Base-by-base conservation (phyloP, 352 stramenopile species). In the Paralagenidium karlingii region DNA sequence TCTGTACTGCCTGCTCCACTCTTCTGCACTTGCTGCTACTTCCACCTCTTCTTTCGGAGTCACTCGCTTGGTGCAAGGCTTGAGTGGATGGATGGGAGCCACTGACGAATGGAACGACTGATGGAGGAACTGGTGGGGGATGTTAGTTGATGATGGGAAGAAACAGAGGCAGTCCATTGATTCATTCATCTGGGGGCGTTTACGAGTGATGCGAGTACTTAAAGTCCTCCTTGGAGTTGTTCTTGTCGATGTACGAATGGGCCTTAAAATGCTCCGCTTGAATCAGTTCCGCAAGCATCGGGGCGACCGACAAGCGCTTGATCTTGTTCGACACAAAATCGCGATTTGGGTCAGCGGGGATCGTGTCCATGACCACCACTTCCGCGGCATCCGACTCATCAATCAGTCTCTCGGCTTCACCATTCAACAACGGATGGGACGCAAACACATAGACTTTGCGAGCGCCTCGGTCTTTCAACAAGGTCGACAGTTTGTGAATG, bases 341-440 rank as follows among this genome's bases (percentile, higher is more conserved):
- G 12, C 49, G 55, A 41, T 62, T 68, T 3, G 51, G 57, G 47
- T 73, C 63, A 12, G 56, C 54, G 16, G 81, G 78, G 44, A 95
- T 85, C 39, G 82, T 94, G 60, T 95, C 79, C 65, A 93, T 93
- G 40, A 94, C 79, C 29, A 95, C 66, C 16, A 96, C 79, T 32
- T 94, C 68, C 18, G 65, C 63, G 18, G 95, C 63, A 2, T 78
- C 66, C 27, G 65, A 81, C 5, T 90, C 62, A 19, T 92, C 70
- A 29, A 95, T 94, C 40, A 86, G 56, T 37, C 75, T 70, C 45
- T 94, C 77, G 11, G 82, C 71, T 21, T 95, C 69, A 19, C 78
- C 73, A 12, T 71, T 88, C n/a, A 96, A 68, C 48, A 96, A 53
- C 43, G 81, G 79, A 59, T 96, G 83, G 31, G 82, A 94, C 18